Evolutionary conservation across 2,329 filamentous ascomycete genomes (phyloP), one percentile per base, ranked within the genome.

Genomic region (Microcyclospora tardicrescens): DNA sequence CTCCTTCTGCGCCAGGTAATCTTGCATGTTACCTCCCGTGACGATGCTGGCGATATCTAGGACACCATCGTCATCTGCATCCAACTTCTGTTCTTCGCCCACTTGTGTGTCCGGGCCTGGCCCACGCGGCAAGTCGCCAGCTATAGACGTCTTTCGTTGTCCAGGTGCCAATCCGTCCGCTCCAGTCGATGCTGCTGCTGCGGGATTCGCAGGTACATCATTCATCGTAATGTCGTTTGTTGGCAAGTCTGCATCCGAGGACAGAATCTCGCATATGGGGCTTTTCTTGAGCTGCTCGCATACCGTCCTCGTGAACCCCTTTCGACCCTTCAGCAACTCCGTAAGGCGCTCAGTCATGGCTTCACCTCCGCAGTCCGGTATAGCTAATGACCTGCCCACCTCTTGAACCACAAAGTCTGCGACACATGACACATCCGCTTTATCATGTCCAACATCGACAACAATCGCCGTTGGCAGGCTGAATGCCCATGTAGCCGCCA

Each of bases 361-460:
- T 52, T 95, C 82, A 36, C 91, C 91, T 47, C 91, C 91, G 43
- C 84, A 91, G 11, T 78, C 65, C 37, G 72, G 54, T 48, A 82
- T 43, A 46, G 77, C 63, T 56, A 75, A 59, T 57, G 80, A 62
- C 70, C 74, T 61, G 56, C 76, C 71, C 55, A 77, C 65, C 62
- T 83, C 70, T 61, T 86, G 71, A 65, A 93, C 73, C 34, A 77
- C 65, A 52, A 83, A 89, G 45, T 96, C 89, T 41, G 80, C 79
- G 36, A 98, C 77, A 40, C 87, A 89, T 1, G 86, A 93, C 14
- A 98, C 75, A 53, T 98, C 87, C 16, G 89, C 84, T 65, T 96
- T 96, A 53, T 84, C 78, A 58, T 79, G 84, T 10, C 91, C 91
- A 43, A 98, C 81, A 59, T 98, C 91, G 16, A 98, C 72, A 14